Percentiles rank a stretch among this genome's conserved stretches.
Conservation (phyloP, 805 yeast genomes). For the Kodamaea laetipori region DNA sequence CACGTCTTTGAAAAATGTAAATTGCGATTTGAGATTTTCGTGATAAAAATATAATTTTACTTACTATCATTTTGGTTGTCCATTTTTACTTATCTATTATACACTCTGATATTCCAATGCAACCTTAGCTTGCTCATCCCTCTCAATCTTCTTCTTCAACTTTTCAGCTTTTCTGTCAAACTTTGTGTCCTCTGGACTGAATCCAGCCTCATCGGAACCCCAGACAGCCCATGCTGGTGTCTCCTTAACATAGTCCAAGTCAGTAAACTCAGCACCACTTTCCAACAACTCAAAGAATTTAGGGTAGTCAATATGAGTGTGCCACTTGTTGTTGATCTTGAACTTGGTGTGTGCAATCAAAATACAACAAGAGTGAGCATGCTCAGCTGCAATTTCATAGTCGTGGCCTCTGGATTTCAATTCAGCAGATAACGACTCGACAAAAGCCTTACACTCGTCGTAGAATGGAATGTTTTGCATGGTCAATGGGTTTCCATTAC, state of each 20-base stretch:
- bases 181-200: slow-evolving; percentile 81
- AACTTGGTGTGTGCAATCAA: slow-evolving; percentile 77
- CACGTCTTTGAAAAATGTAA: slow-evolving; percentile 1
- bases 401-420: slow-evolving; percentile 64
- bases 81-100: too few relatives aligned
- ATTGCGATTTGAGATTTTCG: background rate
- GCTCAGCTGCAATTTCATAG: slow-evolving; percentile 90
- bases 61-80: too few relatives aligned
- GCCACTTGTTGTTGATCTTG: slow-evolving; percentile 72
- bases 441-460: slow-evolving; percentile 83
- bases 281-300: slow-evolving; percentile 70
- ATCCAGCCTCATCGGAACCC: slow-evolving; percentile 85
- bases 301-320: slow-evolving; percentile 84
- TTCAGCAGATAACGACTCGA: slow-evolving; percentile 59
- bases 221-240: slow-evolving; percentile 93
- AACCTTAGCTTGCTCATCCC: slow-evolving; percentile 29
- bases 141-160: slow-evolving; percentile 46
- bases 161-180: slow-evolving; percentile 65
- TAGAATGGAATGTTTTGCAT: slow-evolving; percentile 96
- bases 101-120: slow-evolving; percentile 2
- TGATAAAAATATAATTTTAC: too few relatives aligned
- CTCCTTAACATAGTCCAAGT: slow-evolving; percentile 75
- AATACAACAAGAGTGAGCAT: slow-evolving; percentile 92
- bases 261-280: slow-evolving; percentile 66
- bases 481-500: slow-evolving; percentile 84